Evolutionary conservation across 352 stramenopile genomes (phyloP).

Genomic region (Phytophthora citricola): DNA sequence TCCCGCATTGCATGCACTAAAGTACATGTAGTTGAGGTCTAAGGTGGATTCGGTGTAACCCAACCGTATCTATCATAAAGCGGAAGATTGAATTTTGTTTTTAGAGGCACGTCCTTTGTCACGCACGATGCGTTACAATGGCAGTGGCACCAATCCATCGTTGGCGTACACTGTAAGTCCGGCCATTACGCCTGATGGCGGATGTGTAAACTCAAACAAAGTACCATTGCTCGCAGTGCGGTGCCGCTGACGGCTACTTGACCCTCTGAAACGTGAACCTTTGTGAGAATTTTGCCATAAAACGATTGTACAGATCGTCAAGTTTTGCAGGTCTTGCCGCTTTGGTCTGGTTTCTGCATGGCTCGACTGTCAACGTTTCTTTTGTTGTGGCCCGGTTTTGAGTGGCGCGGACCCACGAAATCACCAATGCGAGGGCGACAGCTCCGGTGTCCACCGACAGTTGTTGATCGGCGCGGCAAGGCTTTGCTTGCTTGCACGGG

Average conservation of each 20-base stretch:
- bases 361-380: conserved; percentile 31
- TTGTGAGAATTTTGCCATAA: neutral
- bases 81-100: too few species aligned
- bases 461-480: conserved; percentile 13
- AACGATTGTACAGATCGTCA: neutral
- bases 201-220: conserved; percentile 12
- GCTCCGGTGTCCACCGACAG: conserved; percentile 17
- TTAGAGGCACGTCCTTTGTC: too few species aligned
- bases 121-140: too few species aligned
- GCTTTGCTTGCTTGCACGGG: conserved; percentile 26
- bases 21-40: too few species aligned
- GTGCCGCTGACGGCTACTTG: conserved; percentile 13
- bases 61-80: too few species aligned
- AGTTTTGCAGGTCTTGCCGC: conserved; percentile 20
- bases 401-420: conserved; percentile 10
- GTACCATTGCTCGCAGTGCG: conserved; percentile 13
- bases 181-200: too few species aligned
- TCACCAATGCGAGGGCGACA: conserved; percentile 38
- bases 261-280: conserved; percentile 12
- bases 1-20: too few species aligned
- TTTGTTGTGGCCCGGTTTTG: conserved; percentile 33
- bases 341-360: conserved; percentile 25
- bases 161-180: too few species aligned
- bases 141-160: too few species aligned
- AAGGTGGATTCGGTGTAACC: too few species aligned